These are phyloP conservation scores for Pascua sp. DNA, from an alignment of 1,284 basidiomycete genomes.

Conservation along the genomic window DNA sequence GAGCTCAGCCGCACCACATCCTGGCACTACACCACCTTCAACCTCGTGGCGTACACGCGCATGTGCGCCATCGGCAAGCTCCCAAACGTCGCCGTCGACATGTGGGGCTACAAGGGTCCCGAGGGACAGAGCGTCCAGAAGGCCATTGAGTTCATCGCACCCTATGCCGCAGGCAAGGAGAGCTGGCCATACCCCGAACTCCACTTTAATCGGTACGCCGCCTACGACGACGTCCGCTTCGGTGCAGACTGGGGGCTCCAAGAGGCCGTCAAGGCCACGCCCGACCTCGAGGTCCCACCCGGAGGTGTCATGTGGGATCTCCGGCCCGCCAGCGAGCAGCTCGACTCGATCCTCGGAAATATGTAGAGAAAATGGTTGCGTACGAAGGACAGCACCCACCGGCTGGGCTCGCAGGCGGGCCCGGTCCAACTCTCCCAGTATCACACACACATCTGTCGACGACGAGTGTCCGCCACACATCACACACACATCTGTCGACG, in stretches of 20 bases:
- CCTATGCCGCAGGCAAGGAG: background rate
- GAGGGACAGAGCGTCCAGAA: constrained; percentile 5
- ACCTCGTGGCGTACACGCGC: constrained; percentile 11
- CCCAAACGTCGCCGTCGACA: constrained; percentile 11
- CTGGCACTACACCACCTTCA: constrained; percentile 11
- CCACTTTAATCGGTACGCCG: constrained; percentile 8
- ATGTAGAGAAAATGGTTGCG: too few relatives aligned
- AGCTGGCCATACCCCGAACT: constrained; percentile 6
- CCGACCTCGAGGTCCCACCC: constrained; percentile 2
- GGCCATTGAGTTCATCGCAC: constrained; percentile 7
- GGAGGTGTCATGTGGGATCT: constrained; percentile 7
- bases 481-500: too few relatives aligned
- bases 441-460: too few relatives aligned
- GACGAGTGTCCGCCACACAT: too few relatives aligned
- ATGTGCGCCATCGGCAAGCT: constrained; percentile 7
- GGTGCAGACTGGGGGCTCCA: constrained; percentile 10
- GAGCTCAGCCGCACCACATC: constrained; percentile 4
- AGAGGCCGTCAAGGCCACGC: background rate
- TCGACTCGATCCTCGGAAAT: constrained; percentile 9
- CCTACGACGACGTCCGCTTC: constrained; percentile 7
- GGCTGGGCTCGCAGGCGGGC: too few relatives aligned
- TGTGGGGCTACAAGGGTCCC: constrained; percentile 14
- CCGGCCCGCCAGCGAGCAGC: constrained; percentile 7
- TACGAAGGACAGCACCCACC: too few relatives aligned
- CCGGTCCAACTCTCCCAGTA: too few relatives aligned